These are phyloP conservation scores for Allantophomopsis cytisporea DNA, from an alignment of 2,329 filamentous ascomycete species.

Conservation along the genomic window DNA sequence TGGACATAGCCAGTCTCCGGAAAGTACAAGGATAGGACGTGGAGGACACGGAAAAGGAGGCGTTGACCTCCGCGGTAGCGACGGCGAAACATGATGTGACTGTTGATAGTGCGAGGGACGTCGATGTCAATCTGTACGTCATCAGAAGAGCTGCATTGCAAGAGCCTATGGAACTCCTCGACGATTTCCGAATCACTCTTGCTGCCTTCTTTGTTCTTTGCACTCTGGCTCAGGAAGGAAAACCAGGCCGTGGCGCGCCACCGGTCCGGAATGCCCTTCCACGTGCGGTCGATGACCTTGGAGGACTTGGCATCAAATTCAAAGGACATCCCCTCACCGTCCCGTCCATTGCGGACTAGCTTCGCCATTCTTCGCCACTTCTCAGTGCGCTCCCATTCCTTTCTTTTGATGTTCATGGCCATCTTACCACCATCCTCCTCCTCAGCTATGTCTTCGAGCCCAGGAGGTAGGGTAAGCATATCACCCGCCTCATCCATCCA, in stretches of 20 bases:
- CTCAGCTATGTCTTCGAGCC: conserved; percentile 39
- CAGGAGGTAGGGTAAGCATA: conserved; percentile 47
- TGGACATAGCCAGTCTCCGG: conserved; percentile 91
- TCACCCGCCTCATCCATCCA: conserved; percentile 54
- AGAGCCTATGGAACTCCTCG: conserved; percentile 56
- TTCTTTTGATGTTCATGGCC: conserved; percentile 42
- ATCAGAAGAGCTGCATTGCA: conserved; percentile 65
- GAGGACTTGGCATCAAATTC: conserved; percentile 73
- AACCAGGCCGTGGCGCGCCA: conserved; percentile 94
- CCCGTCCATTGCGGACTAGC: conserved; percentile 32
- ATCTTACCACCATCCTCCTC: conserved; percentile 37
- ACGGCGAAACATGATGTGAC: conserved; percentile 92
- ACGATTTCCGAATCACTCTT: conserved; percentile 61
- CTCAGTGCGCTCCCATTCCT: conserved; percentile 48
- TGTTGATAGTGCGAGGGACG: conserved; percentile 85
- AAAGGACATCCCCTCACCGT: conserved; percentile 45
- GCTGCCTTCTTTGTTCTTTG: conserved; percentile 46
- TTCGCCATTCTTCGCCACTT: conserved; percentile 58
- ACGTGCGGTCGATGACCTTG: conserved; percentile 83
- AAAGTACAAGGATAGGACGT: conserved; percentile 83
- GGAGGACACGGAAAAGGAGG: conserved; percentile 81
- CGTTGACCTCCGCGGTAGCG: conserved; percentile 88
- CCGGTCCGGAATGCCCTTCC: conserved; percentile 95
- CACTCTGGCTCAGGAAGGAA: conserved; percentile 73
- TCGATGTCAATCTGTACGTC: conserved; percentile 97